Evolutionary conservation across 2,329 filamentous ascomycete genomes (phyloP).

Genomic region (Hortaea sp.): DNA sequence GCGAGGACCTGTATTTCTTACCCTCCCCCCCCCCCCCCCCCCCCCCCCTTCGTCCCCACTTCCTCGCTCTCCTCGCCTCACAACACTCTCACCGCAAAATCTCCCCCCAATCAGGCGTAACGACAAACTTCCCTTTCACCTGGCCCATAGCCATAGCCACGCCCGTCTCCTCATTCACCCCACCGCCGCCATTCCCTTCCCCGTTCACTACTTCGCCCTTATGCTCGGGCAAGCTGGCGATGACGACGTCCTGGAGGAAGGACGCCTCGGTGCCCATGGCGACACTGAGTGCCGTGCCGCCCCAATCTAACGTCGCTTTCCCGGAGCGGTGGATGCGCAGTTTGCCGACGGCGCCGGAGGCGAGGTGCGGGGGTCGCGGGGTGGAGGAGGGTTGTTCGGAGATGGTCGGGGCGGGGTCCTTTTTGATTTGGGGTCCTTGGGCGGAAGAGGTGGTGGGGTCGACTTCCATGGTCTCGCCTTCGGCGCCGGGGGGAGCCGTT

Average conservation of each 20-base stretch:
- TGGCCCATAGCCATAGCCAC: constrained; percentile 49
- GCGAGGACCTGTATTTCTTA: too few species aligned
- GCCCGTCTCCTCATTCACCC: constrained; percentile 15
- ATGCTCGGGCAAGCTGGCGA: constrained; percentile 20
- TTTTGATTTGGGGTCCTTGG: constrained; percentile 1
- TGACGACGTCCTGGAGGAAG: constrained; percentile 52
- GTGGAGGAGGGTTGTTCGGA: constrained; percentile 24
- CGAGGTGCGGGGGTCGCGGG: constrained; percentile 32
- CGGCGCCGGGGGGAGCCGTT: constrained; percentile 2
- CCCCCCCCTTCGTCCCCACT: too few species aligned
- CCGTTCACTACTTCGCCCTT: constrained; percentile 10
- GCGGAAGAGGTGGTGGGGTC: constrained; percentile 5
- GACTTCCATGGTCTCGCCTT: constrained; percentile 13
- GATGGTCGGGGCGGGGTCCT: background rate
- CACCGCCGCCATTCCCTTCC: constrained; percentile 9
- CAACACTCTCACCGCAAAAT: constrained; percentile 22
- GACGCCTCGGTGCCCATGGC: constrained; percentile 45
- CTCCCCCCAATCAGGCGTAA: constrained; percentile 50
- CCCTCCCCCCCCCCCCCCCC: too few species aligned
- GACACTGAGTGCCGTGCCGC: constrained; percentile 49
- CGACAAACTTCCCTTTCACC: constrained; percentile 55
- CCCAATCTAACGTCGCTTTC: constrained; percentile 53
- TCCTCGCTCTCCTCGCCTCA: background rate
- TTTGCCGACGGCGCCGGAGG: constrained; percentile 49
- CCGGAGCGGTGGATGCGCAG: constrained; percentile 53